These are phyloP conservation scores for Xerocomus brunneocitrinus DNA, from an alignment of 768 basidiomycete species.

Conservation along the genomic window DNA sequence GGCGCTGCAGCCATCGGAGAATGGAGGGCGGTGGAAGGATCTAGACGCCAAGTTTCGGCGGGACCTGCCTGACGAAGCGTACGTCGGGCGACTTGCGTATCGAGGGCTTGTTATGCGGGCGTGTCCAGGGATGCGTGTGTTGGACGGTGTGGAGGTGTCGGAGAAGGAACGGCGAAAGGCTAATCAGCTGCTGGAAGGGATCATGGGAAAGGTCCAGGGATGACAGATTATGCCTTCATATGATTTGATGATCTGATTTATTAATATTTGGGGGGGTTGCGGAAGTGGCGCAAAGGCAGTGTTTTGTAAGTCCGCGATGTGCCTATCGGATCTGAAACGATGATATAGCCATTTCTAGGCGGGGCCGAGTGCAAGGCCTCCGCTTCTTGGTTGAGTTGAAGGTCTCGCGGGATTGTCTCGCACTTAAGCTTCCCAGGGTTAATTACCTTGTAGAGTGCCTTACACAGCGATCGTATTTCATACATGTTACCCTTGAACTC, in stretches of 20 bases:
- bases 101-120: slow-evolving; percentile 83
- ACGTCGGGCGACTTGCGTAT: slow-evolving; percentile 84
- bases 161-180: slow-evolving; percentile 86
- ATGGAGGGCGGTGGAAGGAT: slow-evolving; percentile 31
- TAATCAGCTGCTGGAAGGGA: slow-evolving; percentile 56
- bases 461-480: slow-evolving; percentile 34
- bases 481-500: slow-evolving; percentile 22
- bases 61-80: slow-evolving; percentile 83
- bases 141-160: slow-evolving; percentile 85
- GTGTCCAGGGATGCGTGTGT: slow-evolving; percentile 57
- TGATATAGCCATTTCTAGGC: background rate
- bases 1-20: slow-evolving; percentile 59
- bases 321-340: background rate
- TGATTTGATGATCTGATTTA: slow-evolving; percentile 19
- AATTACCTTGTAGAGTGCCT: slow-evolving; percentile 31
- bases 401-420: slow-evolving; percentile 29
- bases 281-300: background rate
- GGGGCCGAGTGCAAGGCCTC: slow-evolving; percentile 11
- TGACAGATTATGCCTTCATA: slow-evolving; percentile 33
- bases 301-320: background rate
- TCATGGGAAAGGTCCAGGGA: slow-evolving; percentile 39
- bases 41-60: slow-evolving; percentile 84
- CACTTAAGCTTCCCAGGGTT: slow-evolving; percentile 33
- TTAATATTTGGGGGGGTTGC: slow-evolving; percentile 20
- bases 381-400: slow-evolving; percentile 24